phyloP scores from a whole-genome alignment of 164 flowering plant species.

The Taxillus chinensis region DNA sequence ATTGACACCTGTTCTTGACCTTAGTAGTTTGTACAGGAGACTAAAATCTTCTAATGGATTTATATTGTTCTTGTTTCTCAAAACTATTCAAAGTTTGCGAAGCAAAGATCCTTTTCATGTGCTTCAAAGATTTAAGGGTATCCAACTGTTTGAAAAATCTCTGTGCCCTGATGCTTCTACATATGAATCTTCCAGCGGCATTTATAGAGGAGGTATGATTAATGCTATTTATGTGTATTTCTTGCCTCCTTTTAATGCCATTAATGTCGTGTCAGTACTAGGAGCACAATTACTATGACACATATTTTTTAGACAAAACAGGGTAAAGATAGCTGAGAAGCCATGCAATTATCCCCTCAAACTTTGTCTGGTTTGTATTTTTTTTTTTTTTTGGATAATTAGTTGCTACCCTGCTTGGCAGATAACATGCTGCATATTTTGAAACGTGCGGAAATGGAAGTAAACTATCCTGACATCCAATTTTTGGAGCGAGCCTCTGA shows the following conservation, averaged over 20 bases:
- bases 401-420: conserved; percentile 19
- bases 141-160: conserved; percentile 59
- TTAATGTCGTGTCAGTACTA: background rate
- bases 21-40: conserved; percentile 45
- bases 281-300: too few species aligned
- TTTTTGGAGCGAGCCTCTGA: conserved; percentile 72
- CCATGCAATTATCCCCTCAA: too few species aligned
- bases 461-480: conserved; percentile 41
- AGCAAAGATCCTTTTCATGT: conserved; percentile 38
- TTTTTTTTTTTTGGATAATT: background rate
- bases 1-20: conserved; percentile 29
- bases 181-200: conserved; percentile 18
- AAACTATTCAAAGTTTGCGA: conserved; percentile 36
- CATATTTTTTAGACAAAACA: too few species aligned
- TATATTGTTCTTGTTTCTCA: conserved; percentile 51
- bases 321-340: too few species aligned
- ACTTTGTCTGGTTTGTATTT: background rate
- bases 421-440: conserved; percentile 33
- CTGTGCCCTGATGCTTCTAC: conserved; percentile 41
- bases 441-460: conserved; percentile 34
- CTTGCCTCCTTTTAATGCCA: background rate
- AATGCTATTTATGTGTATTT: background rate
- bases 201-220: conserved; percentile 30
- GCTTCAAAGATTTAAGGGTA: conserved; percentile 63
- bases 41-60: conserved; percentile 58